phyloP scores from a whole-genome alignment of 2,329 filamentous ascomycete species.

The Biscogniauxia marginata region DNA sequence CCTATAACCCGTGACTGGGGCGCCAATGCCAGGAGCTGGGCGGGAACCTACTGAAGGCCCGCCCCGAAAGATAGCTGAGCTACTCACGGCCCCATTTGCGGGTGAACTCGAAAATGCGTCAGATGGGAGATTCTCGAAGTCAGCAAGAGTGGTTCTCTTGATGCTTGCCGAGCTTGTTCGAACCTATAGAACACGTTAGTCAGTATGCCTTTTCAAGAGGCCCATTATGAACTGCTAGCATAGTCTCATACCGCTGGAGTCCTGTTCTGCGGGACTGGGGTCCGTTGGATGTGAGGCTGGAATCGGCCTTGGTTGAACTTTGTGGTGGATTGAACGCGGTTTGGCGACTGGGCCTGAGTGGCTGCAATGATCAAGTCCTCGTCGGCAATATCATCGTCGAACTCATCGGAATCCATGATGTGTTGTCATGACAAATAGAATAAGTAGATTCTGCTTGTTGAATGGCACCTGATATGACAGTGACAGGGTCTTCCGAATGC shows the following conservation, averaged over 20 bases:
- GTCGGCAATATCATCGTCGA: slow-evolving; percentile 63
- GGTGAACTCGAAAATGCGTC: slow-evolving; percentile 69
- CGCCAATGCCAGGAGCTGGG: slow-evolving; percentile 31
- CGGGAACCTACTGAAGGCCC: slow-evolving; percentile 12
- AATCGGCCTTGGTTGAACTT: slow-evolving; percentile 20
- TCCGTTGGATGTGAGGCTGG: slow-evolving; percentile 16
- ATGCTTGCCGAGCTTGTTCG: slow-evolving; percentile 3
- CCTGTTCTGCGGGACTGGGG: slow-evolving; percentile 8
- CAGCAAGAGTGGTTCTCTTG: slow-evolving; percentile 25
- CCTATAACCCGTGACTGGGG: slow-evolving; percentile 41
- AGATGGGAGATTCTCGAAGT: slow-evolving; percentile 57
- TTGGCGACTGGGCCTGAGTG: slow-evolving; percentile 44
- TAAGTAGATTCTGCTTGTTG: slow-evolving; percentile 25
- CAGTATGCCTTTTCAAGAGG: background rate
- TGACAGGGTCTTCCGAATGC: no score
- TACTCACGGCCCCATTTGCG: slow-evolving; percentile 15
- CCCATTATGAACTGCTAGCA: background rate
- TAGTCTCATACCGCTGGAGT: slow-evolving; percentile 15
- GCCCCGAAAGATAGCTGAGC: slow-evolving; percentile 20
- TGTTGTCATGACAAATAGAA: slow-evolving; percentile 20
- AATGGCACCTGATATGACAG: no score
- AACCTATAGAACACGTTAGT: slow-evolving; percentile 16
- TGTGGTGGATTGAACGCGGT: slow-evolving; percentile 16
- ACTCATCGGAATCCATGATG: slow-evolving; percentile 61
- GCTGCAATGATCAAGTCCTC: slow-evolving; percentile 63